A percentile compares a stretch with the other conserved stretches of the same genome.
These are phyloP conservation scores for Lyophyllum atratum DNA, from an alignment of 768 basidiomycete genomes.

Conservation along the genomic window DNA sequence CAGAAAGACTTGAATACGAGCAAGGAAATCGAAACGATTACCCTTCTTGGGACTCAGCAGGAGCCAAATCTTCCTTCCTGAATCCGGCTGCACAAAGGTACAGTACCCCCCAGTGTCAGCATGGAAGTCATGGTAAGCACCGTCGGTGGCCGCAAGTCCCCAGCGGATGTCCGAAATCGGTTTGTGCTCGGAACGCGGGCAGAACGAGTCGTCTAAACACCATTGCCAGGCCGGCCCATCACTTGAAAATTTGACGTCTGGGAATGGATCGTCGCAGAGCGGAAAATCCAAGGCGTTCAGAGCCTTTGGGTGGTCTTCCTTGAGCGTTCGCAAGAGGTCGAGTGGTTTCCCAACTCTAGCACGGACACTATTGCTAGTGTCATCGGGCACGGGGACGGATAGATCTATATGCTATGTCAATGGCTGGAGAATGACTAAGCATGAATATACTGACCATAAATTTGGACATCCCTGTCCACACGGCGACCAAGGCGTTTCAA, in stretches of 20 bases:
- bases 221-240: neutral
- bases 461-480: neutral
- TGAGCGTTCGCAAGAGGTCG: neutral
- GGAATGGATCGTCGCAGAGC: neutral
- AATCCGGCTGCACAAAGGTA: neutral
- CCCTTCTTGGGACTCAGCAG: neutral
- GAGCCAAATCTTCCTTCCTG: conserved; percentile 5
- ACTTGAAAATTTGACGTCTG: neutral
- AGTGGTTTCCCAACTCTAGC: neutral
- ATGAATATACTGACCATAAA: neutral
- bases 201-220: neutral
- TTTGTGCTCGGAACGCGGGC: neutral
- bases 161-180: neutral
- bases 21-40: neutral
- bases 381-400: neutral
- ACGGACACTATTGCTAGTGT: neutral
- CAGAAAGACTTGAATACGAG: neutral
- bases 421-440: neutral
- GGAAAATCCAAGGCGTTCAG: neutral
- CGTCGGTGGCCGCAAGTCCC: conserved; percentile 2
- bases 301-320: neutral
- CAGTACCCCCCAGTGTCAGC: neutral
- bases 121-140: neutral
- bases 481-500: neutral
- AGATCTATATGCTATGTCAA: neutral